Conservation (phyloP, 441 rosid genomes). For the Pelargonium citronellum region DNA sequence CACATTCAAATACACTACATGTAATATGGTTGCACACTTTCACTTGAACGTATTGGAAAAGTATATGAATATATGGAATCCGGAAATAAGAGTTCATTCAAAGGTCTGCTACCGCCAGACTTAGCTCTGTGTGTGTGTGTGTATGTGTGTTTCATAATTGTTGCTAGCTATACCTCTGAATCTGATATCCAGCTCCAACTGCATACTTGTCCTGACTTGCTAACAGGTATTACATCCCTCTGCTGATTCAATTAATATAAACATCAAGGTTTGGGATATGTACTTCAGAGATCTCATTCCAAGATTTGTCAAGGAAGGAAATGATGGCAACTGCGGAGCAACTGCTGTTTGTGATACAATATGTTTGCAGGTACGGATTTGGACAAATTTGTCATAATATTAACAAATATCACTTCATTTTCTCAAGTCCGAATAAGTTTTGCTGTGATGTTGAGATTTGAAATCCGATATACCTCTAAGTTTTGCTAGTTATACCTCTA, state of each 20-base stretch:
- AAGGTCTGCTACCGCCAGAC: background rate
- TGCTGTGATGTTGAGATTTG: background rate
- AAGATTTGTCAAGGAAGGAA: constrained; percentile 65
- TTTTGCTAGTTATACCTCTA: background rate
- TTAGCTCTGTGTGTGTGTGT: background rate
- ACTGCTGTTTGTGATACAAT: constrained; percentile 85
- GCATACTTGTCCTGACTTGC: constrained; percentile 7
- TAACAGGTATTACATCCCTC: constrained; percentile 63
- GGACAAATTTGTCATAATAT: background rate
- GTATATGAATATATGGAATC: background rate
- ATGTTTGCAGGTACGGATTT: constrained; percentile 64
- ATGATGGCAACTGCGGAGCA: constrained; percentile 88
- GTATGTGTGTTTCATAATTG: too few relatives aligned
- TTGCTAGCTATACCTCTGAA: background rate
- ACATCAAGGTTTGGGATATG: constrained; percentile 70
- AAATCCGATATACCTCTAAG: background rate
- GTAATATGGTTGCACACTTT: background rate
- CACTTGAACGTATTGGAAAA: background rate
- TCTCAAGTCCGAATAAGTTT: background rate
- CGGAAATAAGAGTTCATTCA: background rate
- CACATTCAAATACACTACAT: background rate
- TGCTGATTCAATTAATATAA: constrained; percentile 76
- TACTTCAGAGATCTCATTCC: constrained; percentile 82
- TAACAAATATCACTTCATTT: constrained; percentile 6
- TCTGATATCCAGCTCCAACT: background rate